These are phyloP conservation scores for Trichosporon coremiiforme DNA, from an alignment of 1,284 basidiomycete genomes.

Conservation along the genomic window DNA sequence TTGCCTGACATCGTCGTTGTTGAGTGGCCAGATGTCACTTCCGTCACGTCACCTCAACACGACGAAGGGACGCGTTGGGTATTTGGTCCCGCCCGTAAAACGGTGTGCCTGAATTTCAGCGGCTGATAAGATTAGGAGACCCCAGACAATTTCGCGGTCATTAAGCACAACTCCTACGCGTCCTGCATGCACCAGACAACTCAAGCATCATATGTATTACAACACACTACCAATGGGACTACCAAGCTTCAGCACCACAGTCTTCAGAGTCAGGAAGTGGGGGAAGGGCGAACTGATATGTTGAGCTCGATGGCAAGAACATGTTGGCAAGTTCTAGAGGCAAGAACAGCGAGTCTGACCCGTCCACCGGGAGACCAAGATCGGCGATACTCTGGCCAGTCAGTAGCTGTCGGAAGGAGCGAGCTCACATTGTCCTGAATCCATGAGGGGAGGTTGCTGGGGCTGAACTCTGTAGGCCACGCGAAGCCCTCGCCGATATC, in stretches of 20 bases:
- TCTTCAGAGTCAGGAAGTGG: slow-evolving; percentile 53
- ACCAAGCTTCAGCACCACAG: slow-evolving; percentile 56
- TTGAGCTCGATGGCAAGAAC: slow-evolving; percentile 50
- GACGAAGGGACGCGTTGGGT: neutral
- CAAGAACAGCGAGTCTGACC: slow-evolving; percentile 83
- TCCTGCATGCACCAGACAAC: too few relatives aligned
- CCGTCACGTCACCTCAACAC: neutral
- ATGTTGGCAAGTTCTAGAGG: slow-evolving; percentile 58
- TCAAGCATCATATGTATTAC: neutral
- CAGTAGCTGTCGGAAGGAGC: neutral
- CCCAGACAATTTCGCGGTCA: too few relatives aligned
- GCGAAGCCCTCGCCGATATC: slow-evolving; percentile 61
- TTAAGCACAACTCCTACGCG: too few relatives aligned
- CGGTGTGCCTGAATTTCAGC: neutral
- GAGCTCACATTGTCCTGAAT: slow-evolving; percentile 67
- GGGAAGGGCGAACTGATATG: slow-evolving; percentile 46
- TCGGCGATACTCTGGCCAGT: slow-evolving; percentile 72
- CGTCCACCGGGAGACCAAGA: slow-evolving; percentile 82
- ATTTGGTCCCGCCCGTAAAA: neutral
- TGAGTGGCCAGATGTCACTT: neutral
- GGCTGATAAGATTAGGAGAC: neutral
- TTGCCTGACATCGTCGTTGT: slow-evolving; percentile 60
- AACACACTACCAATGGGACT: neutral
- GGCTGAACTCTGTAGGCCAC: slow-evolving; percentile 66
- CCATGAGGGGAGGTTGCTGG: slow-evolving; percentile 52